These are phyloP conservation scores for Calcarisporium arbuscula DNA, from an alignment of 2,329 filamentous ascomycete genomes.

Conservation along the genomic window DNA sequence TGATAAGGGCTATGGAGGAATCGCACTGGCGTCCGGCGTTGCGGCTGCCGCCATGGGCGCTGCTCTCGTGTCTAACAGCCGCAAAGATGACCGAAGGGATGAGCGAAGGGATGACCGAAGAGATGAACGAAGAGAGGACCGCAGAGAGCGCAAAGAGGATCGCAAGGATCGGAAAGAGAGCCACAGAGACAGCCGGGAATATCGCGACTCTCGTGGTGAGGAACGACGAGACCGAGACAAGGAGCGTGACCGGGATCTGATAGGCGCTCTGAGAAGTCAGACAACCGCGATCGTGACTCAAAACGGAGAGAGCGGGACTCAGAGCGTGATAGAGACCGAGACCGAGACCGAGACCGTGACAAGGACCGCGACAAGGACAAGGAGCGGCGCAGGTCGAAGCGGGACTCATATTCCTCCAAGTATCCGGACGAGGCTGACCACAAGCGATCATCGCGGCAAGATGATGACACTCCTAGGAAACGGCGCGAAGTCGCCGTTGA, in stretches of 20 bases:
- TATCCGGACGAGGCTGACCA: constrained; percentile 21
- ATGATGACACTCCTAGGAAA: constrained; percentile 23
- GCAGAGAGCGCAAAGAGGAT: constrained; percentile 10
- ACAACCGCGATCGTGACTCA: constrained; percentile 13
- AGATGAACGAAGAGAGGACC: constrained; percentile 15
- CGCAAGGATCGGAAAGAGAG: background rate
- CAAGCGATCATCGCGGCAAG: constrained; percentile 24
- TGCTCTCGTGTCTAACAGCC: constrained; percentile 19
- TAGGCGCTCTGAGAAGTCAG: constrained; percentile 8
- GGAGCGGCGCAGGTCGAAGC: constrained; percentile 22
- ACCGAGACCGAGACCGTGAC: constrained; percentile 10
- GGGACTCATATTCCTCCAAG: constrained; percentile 22
- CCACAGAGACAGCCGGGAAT: constrained; percentile 6
- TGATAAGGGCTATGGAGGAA: constrained; percentile 33
- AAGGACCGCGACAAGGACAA: constrained; percentile 11
- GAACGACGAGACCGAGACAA: constrained; percentile 15
- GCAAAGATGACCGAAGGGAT: constrained; percentile 2
- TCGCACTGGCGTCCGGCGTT: constrained; percentile 41
- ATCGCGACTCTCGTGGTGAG: constrained; percentile 11
- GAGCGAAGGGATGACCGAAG: constrained; percentile 15
- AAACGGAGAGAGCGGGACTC: constrained; percentile 12
- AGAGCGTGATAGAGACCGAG: constrained; percentile 14
- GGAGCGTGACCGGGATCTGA: too few species aligned
- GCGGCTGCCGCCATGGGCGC: constrained; percentile 45
- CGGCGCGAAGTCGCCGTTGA: constrained; percentile 20